These are phyloP conservation scores for Suillus paluster DNA, from an alignment of 768 basidiomycete genomes.

Conservation along the genomic window DNA sequence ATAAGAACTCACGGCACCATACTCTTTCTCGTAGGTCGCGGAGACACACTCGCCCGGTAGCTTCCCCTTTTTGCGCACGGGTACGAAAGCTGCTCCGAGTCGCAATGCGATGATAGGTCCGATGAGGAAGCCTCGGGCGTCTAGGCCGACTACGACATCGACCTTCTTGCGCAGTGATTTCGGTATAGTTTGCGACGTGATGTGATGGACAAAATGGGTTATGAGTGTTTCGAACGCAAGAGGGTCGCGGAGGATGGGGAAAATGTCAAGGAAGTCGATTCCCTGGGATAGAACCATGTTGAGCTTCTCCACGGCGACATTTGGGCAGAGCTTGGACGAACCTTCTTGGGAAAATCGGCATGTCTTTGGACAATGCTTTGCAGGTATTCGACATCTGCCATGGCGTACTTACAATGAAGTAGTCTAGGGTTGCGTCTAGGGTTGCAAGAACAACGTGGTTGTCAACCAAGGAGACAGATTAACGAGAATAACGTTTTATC, in stretches of 20 bases:
- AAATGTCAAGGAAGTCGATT: constrained; percentile 91
- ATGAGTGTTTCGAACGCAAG: constrained; percentile 88
- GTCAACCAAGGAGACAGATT: background rate
- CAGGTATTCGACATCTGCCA: constrained; percentile 80
- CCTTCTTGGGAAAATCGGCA: constrained; percentile 91
- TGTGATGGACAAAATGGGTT: constrained; percentile 84
- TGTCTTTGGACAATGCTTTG: constrained; percentile 62
- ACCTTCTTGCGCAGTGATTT: constrained; percentile 65
- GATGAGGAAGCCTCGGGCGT: constrained; percentile 94
- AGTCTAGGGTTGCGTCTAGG: background rate
- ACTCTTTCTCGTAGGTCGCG: constrained; percentile 89
- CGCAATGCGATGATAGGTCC: constrained; percentile 92
- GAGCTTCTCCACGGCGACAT: background rate
- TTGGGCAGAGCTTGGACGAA: constrained; percentile 32
- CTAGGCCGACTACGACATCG: constrained; percentile 93
- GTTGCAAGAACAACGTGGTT: background rate
- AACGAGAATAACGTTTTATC: background rate
- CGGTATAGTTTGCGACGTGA: constrained; percentile 78
- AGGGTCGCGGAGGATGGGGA: constrained; percentile 89
- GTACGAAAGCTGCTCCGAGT: constrained; percentile 93
- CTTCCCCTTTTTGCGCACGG: constrained; percentile 93
- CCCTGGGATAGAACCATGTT: constrained; percentile 55
- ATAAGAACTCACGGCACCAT: constrained; percentile 67
- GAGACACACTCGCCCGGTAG: constrained; percentile 85
- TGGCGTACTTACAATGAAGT: constrained; percentile 29